phyloP scores from a whole-genome alignment of 1,284 basidiomycete species.

The Veloboletus limbatus region DNA sequence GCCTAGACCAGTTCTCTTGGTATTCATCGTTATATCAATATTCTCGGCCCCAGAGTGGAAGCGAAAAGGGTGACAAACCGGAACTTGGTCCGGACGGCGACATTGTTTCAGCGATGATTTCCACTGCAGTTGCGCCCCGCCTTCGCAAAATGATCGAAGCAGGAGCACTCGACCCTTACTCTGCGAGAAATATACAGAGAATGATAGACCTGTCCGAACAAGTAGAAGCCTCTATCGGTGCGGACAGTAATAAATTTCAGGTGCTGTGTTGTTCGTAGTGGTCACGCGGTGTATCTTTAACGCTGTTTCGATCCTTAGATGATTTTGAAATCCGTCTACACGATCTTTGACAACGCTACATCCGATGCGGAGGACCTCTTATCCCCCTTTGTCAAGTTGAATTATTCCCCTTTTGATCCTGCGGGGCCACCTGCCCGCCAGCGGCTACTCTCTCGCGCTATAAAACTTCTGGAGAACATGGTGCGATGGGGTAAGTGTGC shows the following conservation, averaged over 20 bases:
- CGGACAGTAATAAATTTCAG: conserved; percentile 66
- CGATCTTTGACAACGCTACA: conserved; percentile 58
- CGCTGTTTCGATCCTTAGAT: conserved; percentile 40
- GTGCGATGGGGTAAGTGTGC: conserved; percentile 74
- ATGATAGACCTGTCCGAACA: conserved; percentile 79
- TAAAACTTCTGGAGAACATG: conserved; percentile 75
- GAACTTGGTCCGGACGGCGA: conserved; percentile 82
- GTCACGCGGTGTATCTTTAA: conserved; percentile 13
- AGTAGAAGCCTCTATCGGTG: conserved; percentile 73
- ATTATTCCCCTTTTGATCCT: conserved; percentile 67
- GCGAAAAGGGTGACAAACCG: conserved; percentile 46
- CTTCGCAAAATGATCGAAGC: conserved; percentile 67
- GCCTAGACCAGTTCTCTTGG: conserved; percentile 82
- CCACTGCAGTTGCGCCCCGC: conserved; percentile 77
- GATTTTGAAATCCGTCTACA: conserved; percentile 62
- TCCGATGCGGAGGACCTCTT: conserved; percentile 46
- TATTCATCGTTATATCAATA: conserved; percentile 77
- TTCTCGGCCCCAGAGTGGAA: conserved; percentile 55
- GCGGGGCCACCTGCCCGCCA: conserved; percentile 69
- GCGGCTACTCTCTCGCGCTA: conserved; percentile 64
- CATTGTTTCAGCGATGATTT: conserved; percentile 85
- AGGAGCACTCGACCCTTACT: conserved; percentile 83
- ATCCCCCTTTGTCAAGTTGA: conserved; percentile 39
- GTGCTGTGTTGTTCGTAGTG: conserved; percentile 38
- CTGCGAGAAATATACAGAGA: conserved; percentile 59